Evolutionary conservation across 2,329 filamentous ascomycete species (phyloP).

Genomic region (Shiraia sp.): DNA sequence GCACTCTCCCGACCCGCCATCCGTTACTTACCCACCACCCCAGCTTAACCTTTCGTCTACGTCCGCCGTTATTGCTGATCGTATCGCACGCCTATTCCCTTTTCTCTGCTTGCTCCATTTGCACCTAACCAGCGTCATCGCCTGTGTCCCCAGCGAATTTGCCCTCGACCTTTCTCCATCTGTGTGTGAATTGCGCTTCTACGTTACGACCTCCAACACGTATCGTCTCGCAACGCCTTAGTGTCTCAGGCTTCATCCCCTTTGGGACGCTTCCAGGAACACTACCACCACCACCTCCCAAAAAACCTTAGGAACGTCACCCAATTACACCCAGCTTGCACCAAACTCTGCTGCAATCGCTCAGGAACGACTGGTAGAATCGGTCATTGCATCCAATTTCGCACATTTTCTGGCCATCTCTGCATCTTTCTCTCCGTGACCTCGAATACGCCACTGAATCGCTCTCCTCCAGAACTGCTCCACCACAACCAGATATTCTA

Average conservation of each 20-base stretch:
- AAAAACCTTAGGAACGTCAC: slow-evolving; percentile 13
- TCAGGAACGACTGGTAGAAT: background rate
- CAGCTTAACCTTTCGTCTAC: slow-evolving; percentile 2
- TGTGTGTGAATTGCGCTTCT: slow-evolving; percentile 9
- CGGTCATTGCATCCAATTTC: too few relatives aligned
- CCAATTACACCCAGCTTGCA: slow-evolving; percentile 8
- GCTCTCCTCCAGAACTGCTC: background rate
- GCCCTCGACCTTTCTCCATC: background rate
- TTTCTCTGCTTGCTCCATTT: slow-evolving; percentile 9
- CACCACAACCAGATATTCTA: background rate
- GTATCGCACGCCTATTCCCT: slow-evolving; percentile 17
- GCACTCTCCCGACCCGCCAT: slow-evolving; percentile 14
- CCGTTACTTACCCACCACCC: slow-evolving; percentile 22
- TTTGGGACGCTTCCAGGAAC: too few relatives aligned
- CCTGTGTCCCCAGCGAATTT: too few relatives aligned
- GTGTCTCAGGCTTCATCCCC: slow-evolving; percentile 27
- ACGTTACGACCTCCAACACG: slow-evolving; percentile 33
- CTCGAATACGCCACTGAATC: too few relatives aligned
- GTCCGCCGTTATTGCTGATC: slow-evolving; percentile 11
- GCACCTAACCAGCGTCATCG: too few relatives aligned
- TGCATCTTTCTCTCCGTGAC: too few relatives aligned
- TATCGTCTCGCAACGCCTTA: slow-evolving; percentile 38
- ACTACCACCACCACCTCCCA: too few relatives aligned
- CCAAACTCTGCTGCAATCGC: slow-evolving; percentile 9
- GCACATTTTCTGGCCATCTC: background rate